Evolutionary conservation across 441 rosid genomes (phyloP).

Genomic region (Melianthus villosus): DNA sequence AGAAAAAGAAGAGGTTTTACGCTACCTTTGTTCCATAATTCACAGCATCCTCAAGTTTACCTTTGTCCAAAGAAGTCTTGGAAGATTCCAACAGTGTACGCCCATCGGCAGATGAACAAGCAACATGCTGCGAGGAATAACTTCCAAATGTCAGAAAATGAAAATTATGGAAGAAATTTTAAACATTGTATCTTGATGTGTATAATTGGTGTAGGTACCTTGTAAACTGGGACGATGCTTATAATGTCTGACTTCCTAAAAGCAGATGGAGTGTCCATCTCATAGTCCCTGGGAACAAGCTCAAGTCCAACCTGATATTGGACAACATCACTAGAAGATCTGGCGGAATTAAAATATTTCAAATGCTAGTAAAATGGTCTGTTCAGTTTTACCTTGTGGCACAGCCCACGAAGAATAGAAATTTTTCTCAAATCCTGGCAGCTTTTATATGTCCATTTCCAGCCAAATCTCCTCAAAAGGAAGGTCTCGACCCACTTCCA

Average conservation of each 20-base stretch:
- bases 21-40: constrained; percentile 56
- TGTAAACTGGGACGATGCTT: constrained; percentile 69
- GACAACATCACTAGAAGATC: constrained; percentile 17
- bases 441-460: constrained; percentile 45
- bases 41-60: constrained; percentile 79
- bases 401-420: constrained; percentile 56
- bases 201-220: constrained; percentile 22
- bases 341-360: constrained; percentile 1
- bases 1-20: constrained; percentile 1
- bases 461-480: constrained; percentile 50
- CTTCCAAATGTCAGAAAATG: constrained; percentile 11
- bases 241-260: constrained; percentile 54
- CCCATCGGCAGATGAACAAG: constrained; percentile 75
- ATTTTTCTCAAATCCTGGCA: constrained; percentile 49
- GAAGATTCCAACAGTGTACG: constrained; percentile 67
- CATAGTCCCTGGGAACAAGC: constrained; percentile 68
- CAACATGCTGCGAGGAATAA: constrained; percentile 42
- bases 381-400: constrained; percentile 45
- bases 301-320: constrained; percentile 59
- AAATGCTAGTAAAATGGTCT: constrained; percentile 5
- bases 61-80: constrained; percentile 71
- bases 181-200: constrained; percentile 2
- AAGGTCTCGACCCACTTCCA: constrained; percentile 66
- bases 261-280: constrained; percentile 48
- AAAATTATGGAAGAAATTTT: constrained; percentile 2